A percentile compares a stretch with the other conserved stretches of the same genome.
Conservation (phyloP, 805 yeast species). For the Metschnikowia peoriensis region DNA sequence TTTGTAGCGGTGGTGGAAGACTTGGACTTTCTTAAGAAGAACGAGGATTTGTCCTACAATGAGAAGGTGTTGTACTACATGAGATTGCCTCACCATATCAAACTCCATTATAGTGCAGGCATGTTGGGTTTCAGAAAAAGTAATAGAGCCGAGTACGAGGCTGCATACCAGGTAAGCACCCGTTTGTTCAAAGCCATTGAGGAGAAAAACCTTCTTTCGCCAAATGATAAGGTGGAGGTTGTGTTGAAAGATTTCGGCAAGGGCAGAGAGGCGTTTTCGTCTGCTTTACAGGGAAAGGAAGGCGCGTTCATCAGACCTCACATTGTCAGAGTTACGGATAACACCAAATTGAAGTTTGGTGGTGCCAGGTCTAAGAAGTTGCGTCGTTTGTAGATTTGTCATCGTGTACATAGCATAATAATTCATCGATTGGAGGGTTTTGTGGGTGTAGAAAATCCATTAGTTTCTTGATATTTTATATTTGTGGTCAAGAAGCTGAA, state of each 20-base stretch:
- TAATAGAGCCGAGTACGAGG: conserved; percentile 91
- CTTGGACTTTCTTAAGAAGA: conserved; percentile 52
- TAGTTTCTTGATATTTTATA: no score
- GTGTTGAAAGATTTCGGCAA: conserved; percentile 81
- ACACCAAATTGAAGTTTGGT: conserved; percentile 85
- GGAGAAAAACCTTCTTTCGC: conserved; percentile 53
- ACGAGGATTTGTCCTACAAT: conserved; percentile 55
- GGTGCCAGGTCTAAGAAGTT: conserved; percentile 83
- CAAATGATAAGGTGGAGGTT: conserved; percentile 64
- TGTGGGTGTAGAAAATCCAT: neutral
- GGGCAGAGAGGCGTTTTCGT: conserved; percentile 83
- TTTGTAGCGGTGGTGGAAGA: conserved; percentile 71
- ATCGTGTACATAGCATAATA: conserved; percentile 16
- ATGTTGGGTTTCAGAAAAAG: conserved; percentile 85
- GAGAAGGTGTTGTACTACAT: conserved; percentile 75
- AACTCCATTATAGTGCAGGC: conserved; percentile 73
- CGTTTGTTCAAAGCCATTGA: conserved; percentile 70
- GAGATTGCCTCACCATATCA: conserved; percentile 74
- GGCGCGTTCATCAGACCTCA: conserved; percentile 67
- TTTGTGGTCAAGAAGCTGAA: no score
- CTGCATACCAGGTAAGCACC: conserved; percentile 80
- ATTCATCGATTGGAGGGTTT: neutral
- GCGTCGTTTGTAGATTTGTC: conserved; percentile 58
- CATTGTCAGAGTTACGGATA: conserved; percentile 70
- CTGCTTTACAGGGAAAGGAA: conserved; percentile 86